Evolutionary conservation across 352 stramenopile genomes (phyloP).

Genomic region (Phytophthora pini): DNA sequence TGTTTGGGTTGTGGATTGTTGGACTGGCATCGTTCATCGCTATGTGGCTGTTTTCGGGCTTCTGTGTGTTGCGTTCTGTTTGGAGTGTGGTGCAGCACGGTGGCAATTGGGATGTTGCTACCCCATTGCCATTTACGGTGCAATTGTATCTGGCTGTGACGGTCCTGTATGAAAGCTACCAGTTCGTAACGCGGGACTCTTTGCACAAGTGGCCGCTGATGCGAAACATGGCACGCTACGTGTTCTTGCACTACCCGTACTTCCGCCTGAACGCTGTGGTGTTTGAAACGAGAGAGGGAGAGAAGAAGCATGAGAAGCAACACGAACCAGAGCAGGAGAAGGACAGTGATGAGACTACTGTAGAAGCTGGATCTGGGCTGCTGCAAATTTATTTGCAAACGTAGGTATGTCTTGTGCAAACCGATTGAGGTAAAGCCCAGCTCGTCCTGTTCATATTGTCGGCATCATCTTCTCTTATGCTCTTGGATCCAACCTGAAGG

Average conservation of each 20-base stretch:
- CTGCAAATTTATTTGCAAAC: too few relatives aligned
- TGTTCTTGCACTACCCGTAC: slow-evolving; percentile 63
- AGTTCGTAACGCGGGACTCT: slow-evolving; percentile 31
- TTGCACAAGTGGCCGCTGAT: slow-evolving; percentile 53
- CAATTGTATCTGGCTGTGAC: slow-evolving; percentile 42
- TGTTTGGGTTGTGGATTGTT: slow-evolving; percentile 43
- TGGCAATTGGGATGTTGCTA: slow-evolving; percentile 16
- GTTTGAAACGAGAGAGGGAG: slow-evolving; percentile 47
- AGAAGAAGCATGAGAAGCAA: slow-evolving; percentile 3
- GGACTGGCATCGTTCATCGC: slow-evolving; percentile 25
- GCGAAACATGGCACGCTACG: slow-evolving; percentile 42
- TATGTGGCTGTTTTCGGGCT: slow-evolving; percentile 21
- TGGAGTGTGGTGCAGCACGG: neutral
- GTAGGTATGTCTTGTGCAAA: too few relatives aligned
- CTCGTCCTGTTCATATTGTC: too few relatives aligned
- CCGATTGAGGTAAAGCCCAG: too few relatives aligned
- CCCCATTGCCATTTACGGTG: slow-evolving; percentile 23
- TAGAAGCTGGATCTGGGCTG: too few relatives aligned
- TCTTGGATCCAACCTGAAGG: too few relatives aligned
- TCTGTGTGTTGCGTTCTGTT: slow-evolving; percentile 3
- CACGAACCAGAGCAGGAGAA: slow-evolving; percentile 20
- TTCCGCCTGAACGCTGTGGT: slow-evolving; percentile 52
- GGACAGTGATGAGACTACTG: slow-evolving; percentile 2
- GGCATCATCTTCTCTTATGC: too few relatives aligned
- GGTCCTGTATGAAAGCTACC: slow-evolving; percentile 55